phyloP scores from a whole-genome alignment of 805 yeast species.

The Pichia eremophila region DNA sequence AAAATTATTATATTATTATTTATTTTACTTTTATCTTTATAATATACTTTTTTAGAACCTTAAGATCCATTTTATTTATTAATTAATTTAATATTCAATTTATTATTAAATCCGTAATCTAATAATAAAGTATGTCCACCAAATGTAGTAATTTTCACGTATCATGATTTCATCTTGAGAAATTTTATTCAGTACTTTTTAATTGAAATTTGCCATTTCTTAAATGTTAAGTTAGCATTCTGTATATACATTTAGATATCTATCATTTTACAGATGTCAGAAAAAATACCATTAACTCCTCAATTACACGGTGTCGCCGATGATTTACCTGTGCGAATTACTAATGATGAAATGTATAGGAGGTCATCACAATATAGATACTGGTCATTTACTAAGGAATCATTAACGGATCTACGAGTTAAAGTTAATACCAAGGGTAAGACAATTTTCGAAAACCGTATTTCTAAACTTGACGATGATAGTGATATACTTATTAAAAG shows the following conservation, averaged over 20 bases:
- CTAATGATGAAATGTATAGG: conserved; percentile 83
- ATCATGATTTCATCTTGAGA: no score
- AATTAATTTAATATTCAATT: no score
- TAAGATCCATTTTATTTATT: neutral
- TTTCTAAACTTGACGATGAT: conserved; percentile 12
- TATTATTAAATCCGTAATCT: no score
- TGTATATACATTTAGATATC: no score
- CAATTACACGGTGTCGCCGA: conserved; percentile 7
- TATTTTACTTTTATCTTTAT: neutral
- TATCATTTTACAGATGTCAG: neutral
- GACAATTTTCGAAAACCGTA: conserved; percentile 10
- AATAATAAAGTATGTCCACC: no score
- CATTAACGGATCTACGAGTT: conserved; percentile 39
- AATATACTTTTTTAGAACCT: neutral
- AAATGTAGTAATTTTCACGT: no score
- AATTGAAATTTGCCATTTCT: no score
- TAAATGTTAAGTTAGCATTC: no score
- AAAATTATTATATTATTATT: neutral
- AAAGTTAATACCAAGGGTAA: conserved; percentile 50
- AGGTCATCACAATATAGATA: conserved; percentile 72
- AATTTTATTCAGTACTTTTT: no score
- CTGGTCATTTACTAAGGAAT: conserved; percentile 73
- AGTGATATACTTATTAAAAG: conserved; percentile 13
- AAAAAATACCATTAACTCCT: neutral
- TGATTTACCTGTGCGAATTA: conserved; percentile 26